These are phyloP conservation scores for Candida yuanshanica DNA, from an alignment of 805 yeast species.

Conservation along the genomic window DNA sequence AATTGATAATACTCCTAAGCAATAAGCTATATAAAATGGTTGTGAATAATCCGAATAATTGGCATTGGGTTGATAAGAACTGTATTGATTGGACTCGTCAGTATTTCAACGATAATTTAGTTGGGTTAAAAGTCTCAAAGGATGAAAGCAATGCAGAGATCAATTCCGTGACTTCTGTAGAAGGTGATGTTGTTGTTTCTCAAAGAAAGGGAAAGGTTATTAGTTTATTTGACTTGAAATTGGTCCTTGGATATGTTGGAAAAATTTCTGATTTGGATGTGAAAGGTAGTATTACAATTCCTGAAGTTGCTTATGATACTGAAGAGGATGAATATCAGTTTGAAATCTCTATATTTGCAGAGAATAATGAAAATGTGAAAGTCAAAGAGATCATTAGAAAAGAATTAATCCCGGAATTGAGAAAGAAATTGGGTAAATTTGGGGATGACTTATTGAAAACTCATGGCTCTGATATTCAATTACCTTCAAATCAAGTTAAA, in stretches of 20 bases:
- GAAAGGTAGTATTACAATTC: constrained; percentile 73
- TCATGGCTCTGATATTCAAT: constrained; percentile 86
- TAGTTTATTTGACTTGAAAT: constrained; percentile 75
- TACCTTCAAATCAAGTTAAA: constrained; percentile 58
- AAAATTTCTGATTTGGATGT: constrained; percentile 33
- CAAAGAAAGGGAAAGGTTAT: constrained; percentile 97
- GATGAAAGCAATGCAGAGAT: constrained; percentile 28
- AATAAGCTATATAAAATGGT: constrained; percentile 52
- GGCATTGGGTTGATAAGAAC: constrained; percentile 99
- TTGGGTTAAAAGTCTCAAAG: constrained; percentile 34
- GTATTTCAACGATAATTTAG: constrained; percentile 61
- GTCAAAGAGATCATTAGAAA: constrained; percentile 44
- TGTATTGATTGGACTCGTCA: constrained; percentile 86
- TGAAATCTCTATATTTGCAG: constrained; percentile 57
- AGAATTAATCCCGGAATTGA: constrained; percentile 63
- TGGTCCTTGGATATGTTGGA: constrained; percentile 58
- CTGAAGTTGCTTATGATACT: constrained; percentile 92
- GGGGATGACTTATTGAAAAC: constrained; percentile 70
- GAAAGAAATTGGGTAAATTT: constrained; percentile 54
- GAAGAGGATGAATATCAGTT: constrained; percentile 84
- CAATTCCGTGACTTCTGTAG: constrained; percentile 41
- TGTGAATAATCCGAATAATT: constrained; percentile 93
- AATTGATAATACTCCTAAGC: neutral
- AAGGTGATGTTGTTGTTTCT: constrained; percentile 95
- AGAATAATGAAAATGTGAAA: constrained; percentile 46